These are phyloP conservation scores for Allium fistulosum DNA, from an alignment of 106 monocot genomes.

Conservation along the genomic window DNA sequence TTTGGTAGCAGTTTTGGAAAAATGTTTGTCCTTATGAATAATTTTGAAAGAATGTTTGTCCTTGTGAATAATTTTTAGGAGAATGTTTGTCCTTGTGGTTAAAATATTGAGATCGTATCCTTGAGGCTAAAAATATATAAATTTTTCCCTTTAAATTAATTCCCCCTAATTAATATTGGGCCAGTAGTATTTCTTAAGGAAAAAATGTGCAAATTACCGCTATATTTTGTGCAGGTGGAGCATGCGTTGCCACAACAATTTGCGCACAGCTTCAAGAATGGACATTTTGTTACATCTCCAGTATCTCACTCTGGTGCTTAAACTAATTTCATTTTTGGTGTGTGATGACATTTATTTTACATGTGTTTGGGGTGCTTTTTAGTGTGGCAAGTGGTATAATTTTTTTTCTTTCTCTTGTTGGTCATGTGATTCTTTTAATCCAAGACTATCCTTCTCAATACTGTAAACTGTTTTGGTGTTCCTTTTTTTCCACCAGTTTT, in stretches of 20 bases:
- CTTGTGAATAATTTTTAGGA: too few relatives aligned
- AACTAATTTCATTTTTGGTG: background rate
- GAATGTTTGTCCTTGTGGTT: too few relatives aligned
- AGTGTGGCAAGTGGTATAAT: background rate
- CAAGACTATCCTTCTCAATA: too few relatives aligned
- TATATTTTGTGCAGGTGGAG: constrained; percentile 39
- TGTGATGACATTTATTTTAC: too few relatives aligned
- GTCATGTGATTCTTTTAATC: background rate
- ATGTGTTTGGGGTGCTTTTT: background rate
- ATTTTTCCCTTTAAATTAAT: too few relatives aligned
- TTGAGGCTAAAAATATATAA: too few relatives aligned
- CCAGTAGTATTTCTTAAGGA: background rate
- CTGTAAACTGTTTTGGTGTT: too few relatives aligned
- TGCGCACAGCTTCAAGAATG: constrained; percentile 70
- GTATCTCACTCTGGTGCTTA: constrained; percentile 82
- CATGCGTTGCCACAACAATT: constrained; percentile 83
- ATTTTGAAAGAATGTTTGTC: too few relatives aligned
- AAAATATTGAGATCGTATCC: too few relatives aligned
- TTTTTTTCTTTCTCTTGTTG: background rate
- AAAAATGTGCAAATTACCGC: background rate
- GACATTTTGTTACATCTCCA: constrained; percentile 65
- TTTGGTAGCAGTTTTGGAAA: too few relatives aligned
- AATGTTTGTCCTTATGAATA: too few relatives aligned
- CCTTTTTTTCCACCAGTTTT: too few relatives aligned
- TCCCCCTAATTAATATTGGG: background rate